A percentile compares a stretch with the other conserved stretches of the same genome.
phyloP scores from a whole-genome alignment of 495 filamentous ascomycete genomes.

The Daldinia vernicosa region DNA sequence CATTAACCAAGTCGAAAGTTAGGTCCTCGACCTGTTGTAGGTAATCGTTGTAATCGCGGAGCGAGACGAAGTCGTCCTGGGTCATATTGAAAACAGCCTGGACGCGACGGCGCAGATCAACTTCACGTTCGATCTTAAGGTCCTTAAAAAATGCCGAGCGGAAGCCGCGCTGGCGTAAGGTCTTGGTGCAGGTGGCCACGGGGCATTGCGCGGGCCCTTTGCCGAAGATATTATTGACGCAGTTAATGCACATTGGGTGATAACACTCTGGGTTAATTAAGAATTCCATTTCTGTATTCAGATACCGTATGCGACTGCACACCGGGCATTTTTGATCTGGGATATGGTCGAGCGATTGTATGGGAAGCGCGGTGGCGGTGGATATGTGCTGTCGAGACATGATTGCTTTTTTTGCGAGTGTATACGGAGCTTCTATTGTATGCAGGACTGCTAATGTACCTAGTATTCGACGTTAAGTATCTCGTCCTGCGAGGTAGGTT shows the following conservation, averaged over 20 bases:
- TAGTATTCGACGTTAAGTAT: not conserved
- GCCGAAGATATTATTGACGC: slow-evolving; percentile 93
- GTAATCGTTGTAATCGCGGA: slow-evolving; percentile 90
- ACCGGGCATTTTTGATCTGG: slow-evolving; percentile 87
- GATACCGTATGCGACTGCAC: slow-evolving; percentile 94
- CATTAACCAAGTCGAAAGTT: slow-evolving; percentile 84
- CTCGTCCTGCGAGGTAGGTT: slow-evolving; percentile 3
- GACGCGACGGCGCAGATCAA: slow-evolving; percentile 86
- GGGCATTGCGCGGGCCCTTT: slow-evolving; percentile 90
- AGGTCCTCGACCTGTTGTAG: slow-evolving; percentile 91
- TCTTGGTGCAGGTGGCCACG: slow-evolving; percentile 83
- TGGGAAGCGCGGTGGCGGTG: slow-evolving; percentile 9
- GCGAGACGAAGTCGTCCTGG: slow-evolving; percentile 87
- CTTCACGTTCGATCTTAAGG: slow-evolving; percentile 88
- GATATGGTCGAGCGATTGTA: slow-evolving; percentile 18
- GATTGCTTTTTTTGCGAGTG: slow-evolving; percentile 1
- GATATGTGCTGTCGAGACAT: slow-evolving; percentile 47
- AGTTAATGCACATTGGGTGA: slow-evolving; percentile 96
- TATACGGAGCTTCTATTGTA: not conserved
- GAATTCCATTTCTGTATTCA: slow-evolving; percentile 92
- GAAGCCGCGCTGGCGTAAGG: slow-evolving; percentile 84
- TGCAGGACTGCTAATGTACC: not conserved
- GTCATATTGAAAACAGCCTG: slow-evolving; percentile 84
- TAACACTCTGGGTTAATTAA: slow-evolving; percentile 98
- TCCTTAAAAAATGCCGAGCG: slow-evolving; percentile 90